These are phyloP conservation scores for Remersonia thermophila DNA, from an alignment of 2,329 filamentous ascomycete genomes.

Conservation along the genomic window DNA sequence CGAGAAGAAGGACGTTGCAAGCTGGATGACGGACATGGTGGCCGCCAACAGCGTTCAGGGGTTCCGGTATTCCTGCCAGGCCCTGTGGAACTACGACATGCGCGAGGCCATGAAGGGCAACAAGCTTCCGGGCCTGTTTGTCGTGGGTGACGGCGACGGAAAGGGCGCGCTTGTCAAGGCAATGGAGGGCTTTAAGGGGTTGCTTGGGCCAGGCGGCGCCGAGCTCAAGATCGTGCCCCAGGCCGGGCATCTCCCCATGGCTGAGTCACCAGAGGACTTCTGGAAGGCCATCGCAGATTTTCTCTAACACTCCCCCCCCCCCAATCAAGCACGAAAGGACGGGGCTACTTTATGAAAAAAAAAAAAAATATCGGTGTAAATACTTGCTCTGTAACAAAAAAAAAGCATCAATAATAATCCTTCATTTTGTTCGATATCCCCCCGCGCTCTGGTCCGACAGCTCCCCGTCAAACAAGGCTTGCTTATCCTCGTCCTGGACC, in stretches of 20 bases:
- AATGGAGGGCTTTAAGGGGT: constrained; percentile 60
- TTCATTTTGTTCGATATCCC: not conserved
- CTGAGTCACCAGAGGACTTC: constrained; percentile 58
- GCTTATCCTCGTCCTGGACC: constrained; percentile 11
- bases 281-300: constrained; percentile 50
- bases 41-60: constrained; percentile 55
- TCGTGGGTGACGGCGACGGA: constrained; percentile 63
- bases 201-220: constrained; percentile 41
- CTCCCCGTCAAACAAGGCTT: constrained; percentile 8
- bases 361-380: too few relatives aligned
- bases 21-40: constrained; percentile 56
- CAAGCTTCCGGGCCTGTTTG: constrained; percentile 49
- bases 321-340: too few relatives aligned
- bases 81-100: constrained; percentile 61
- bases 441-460: constrained; percentile 2
- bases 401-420: too few relatives aligned
- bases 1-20: constrained; percentile 33
- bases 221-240: constrained; percentile 53
- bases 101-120: constrained; percentile 41
- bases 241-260: constrained; percentile 76
- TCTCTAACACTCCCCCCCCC: too few relatives aligned
- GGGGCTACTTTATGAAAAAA: too few relatives aligned
- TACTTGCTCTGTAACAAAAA: too few relatives aligned
- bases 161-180: constrained; percentile 59
- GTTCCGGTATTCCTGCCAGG: constrained; percentile 55